A percentile compares a stretch with the other conserved stretches of the same genome.
Conservation (phyloP, 768 basidiomycete genomes). For the Crassisporium funariophilum region DNA sequence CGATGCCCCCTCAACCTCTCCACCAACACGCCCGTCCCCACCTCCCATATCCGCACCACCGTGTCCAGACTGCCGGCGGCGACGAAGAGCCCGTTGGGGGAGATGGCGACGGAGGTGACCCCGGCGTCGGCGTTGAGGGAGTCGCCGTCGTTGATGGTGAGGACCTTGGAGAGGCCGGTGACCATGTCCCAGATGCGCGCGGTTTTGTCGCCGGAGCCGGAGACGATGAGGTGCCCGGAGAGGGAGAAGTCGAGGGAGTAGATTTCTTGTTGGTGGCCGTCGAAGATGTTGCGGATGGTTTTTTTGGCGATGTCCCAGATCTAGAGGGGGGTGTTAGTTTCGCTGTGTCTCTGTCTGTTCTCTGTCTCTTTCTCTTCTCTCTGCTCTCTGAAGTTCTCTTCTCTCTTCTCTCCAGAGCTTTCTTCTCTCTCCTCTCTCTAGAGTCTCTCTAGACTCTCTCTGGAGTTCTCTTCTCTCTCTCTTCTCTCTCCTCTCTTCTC, state of each 20-base stretch:
- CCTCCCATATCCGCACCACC: slow-evolving; percentile 82
- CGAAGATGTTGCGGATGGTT: slow-evolving; percentile 77
- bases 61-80: slow-evolving; percentile 75
- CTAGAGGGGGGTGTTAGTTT: slow-evolving; percentile 34
- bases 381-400: too few species aligned
- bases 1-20: slow-evolving; percentile 77
- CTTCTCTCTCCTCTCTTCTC: too few species aligned
- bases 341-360: too few species aligned
- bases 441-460: too few species aligned
- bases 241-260: slow-evolving; percentile 90
- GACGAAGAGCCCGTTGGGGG: slow-evolving; percentile 69
- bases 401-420: too few species aligned
- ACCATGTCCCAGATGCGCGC: slow-evolving; percentile 51
- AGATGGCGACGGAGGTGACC: slow-evolving; percentile 79
- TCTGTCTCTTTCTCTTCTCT: too few species aligned
- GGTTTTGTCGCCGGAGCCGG: slow-evolving; percentile 77
- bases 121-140: slow-evolving; percentile 53
- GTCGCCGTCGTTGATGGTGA: slow-evolving; percentile 57
- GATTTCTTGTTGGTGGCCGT: slow-evolving; percentile 91
- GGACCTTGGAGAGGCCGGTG: slow-evolving; percentile 39
- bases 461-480: too few species aligned
- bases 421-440: too few species aligned
- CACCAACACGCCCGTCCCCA: slow-evolving; percentile 62
- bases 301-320: slow-evolving; percentile 91
- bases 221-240: slow-evolving; percentile 86